A percentile compares a stretch with the other conserved stretches of the same genome.
These are phyloP conservation scores for Spergularia azorica DNA, from an alignment of 179 eudicot species.

Conservation along the genomic window DNA sequence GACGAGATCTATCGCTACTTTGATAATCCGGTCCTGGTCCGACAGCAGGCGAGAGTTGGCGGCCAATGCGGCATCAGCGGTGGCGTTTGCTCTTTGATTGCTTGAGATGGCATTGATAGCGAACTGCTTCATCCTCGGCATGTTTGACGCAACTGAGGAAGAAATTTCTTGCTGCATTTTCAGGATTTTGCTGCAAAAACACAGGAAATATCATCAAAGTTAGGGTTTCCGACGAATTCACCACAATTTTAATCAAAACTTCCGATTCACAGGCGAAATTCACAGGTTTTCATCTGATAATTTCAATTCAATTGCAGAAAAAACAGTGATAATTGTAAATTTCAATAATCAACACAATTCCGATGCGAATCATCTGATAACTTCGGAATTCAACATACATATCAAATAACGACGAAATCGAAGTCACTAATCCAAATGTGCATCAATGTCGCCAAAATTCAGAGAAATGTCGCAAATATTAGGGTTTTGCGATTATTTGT, in stretches of 20 bases:
- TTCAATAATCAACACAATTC: not conserved
- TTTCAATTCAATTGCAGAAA: not conserved
- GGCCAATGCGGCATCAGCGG: conserved; percentile 17
- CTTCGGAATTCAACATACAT: no score
- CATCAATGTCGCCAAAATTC: no score
- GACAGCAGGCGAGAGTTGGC: conserved; percentile 38
- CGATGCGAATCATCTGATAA: no score
- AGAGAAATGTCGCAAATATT: no score
- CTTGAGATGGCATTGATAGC: not conserved
- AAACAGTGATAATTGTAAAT: not conserved
- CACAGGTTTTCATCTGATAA: not conserved
- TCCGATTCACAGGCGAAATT: not conserved
- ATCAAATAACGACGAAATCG: no score
- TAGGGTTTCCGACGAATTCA: conserved; percentile 4
- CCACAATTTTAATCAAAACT: not conserved
- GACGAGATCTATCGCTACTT: conserved; percentile 32
- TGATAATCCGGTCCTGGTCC: not conserved
- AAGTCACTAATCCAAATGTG: no score
- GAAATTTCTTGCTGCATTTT: conserved; percentile 30
- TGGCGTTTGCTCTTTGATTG: conserved; percentile 2
- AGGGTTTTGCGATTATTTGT: no score
- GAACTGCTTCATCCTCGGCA: conserved; percentile 6
- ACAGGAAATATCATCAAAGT: conserved; percentile 7
- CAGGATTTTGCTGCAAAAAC: conserved; percentile 3
- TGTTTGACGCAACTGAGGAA: not conserved